These are phyloP conservation scores for Melocanna baccifera DNA, from an alignment of 176 grass and related monocot species.

Conservation along the genomic window DNA sequence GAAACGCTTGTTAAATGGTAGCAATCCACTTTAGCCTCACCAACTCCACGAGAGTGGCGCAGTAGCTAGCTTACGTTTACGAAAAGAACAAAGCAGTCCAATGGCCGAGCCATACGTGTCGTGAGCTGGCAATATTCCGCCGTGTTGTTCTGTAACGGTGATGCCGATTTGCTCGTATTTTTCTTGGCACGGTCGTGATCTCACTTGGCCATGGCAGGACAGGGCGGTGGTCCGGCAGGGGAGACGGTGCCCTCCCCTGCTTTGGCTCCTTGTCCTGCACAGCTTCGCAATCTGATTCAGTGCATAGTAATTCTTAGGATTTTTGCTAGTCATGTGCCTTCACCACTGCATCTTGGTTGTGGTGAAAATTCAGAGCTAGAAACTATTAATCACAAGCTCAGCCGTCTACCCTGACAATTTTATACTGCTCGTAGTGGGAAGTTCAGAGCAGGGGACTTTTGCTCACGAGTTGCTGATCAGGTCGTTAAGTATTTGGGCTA, in stretches of 20 bases:
- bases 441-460: neutral
- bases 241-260: neutral
- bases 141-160: neutral
- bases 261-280: neutral
- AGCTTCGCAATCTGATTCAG: neutral
- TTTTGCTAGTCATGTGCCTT: neutral
- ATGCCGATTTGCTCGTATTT: neutral
- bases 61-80: neutral
- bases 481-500: neutral
- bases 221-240: neutral
- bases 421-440: neutral
- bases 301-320: neutral
- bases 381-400: no score
- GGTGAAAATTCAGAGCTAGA: neutral
- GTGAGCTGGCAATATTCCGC: conserved; percentile 25
- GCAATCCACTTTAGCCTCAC: neutral
- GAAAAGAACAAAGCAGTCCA: neutral
- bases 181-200: neutral
- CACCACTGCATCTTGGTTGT: neutral
- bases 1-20: neutral
- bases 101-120: neutral
- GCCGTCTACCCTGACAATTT: neutral
- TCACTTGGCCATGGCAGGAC: neutral
- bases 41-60: neutral
- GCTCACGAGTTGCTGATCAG: neutral